Conservation (phyloP, 176 grass and related monocot genomes). For the Saccharum spontaneum region DNA sequence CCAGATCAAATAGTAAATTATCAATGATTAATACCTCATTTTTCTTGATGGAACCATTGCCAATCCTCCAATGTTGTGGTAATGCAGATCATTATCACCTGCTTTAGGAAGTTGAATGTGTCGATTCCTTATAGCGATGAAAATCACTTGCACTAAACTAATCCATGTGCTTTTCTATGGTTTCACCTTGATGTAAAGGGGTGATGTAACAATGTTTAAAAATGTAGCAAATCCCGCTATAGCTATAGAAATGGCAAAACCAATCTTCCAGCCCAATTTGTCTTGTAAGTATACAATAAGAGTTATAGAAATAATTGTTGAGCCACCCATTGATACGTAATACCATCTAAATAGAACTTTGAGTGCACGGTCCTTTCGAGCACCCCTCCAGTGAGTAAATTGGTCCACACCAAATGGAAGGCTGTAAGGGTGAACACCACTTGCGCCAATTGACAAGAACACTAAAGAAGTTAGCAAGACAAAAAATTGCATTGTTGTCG, state of each 20-base stretch:
- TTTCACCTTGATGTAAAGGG: constrained; percentile 30
- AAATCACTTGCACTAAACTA: constrained; percentile 15
- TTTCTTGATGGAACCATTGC: neutral
- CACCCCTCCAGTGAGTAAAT: neutral
- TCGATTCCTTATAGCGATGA: neutral
- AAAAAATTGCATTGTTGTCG: neutral
- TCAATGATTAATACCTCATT: neutral
- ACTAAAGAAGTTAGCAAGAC: neutral
- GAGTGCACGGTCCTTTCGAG: constrained; percentile 6
- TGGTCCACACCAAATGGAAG: constrained; percentile 39
- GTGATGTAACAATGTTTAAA: neutral
- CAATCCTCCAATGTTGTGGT: neutral
- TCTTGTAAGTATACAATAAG: constrained; percentile 43
- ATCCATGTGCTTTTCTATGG: neutral
- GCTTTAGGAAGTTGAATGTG: neutral
- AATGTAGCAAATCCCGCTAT: constrained; percentile 4
- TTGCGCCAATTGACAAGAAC: constrained; percentile 13
- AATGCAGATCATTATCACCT: neutral
- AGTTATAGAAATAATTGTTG: constrained; percentile 4
- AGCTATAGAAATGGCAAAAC: constrained; percentile 25
- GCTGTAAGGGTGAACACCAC: constrained; percentile 30
- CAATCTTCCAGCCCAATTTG: constrained; percentile 26
- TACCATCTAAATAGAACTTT: constrained; percentile 34
- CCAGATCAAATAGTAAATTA: neutral
- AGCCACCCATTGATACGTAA: constrained; percentile 22